Evolutionary conservation across 2,329 filamentous ascomycete genomes (phyloP).

Genomic region (Fusarium sororula): DNA sequence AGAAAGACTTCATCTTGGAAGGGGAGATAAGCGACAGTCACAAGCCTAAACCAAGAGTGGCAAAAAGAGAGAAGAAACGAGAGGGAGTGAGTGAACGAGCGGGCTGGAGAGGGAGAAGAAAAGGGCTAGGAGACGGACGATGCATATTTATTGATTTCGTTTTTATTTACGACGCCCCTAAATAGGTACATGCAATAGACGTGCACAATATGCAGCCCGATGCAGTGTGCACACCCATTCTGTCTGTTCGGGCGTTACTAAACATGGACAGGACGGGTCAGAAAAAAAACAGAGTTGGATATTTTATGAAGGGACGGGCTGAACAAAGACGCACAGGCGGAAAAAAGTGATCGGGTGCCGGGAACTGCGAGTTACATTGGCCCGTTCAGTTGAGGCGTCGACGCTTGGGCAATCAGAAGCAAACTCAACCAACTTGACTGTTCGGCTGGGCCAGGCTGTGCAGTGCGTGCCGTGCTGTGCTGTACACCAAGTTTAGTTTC

Average conservation of each 20-base stretch:
- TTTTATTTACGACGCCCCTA: not conserved
- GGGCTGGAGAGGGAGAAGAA: not conserved
- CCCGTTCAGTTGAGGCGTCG: constrained; percentile 21
- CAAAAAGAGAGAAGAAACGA: not conserved
- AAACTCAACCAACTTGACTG: not conserved
- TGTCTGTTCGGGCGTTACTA: constrained; percentile 5
- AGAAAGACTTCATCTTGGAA: constrained; percentile 7
- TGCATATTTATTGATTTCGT: constrained; percentile 21
- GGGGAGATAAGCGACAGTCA: not conserved
- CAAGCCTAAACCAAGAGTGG: constrained; percentile 4
- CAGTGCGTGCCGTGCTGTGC: not conserved
- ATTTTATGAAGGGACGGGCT: constrained; percentile 1
- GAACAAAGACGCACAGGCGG: not conserved
- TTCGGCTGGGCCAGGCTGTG: constrained; percentile 4
- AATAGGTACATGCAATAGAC: not conserved
- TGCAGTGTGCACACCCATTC: constrained; percentile 1
- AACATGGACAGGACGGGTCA: not conserved
- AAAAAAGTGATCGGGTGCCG: not conserved
- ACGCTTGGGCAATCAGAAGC: not conserved
- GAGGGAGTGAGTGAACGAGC: not conserved
- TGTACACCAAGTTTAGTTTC: constrained; percentile 10
- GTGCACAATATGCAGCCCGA: constrained; percentile 5
- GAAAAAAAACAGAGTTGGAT: not conserved
- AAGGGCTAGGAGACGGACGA: not conserved
- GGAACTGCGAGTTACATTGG: constrained; percentile 5